Evolutionary conservation across 768 basidiomycete species (phyloP), one percentile per base, ranked within the genome.

Genomic region (Fibroporia radiculosa): DNA sequence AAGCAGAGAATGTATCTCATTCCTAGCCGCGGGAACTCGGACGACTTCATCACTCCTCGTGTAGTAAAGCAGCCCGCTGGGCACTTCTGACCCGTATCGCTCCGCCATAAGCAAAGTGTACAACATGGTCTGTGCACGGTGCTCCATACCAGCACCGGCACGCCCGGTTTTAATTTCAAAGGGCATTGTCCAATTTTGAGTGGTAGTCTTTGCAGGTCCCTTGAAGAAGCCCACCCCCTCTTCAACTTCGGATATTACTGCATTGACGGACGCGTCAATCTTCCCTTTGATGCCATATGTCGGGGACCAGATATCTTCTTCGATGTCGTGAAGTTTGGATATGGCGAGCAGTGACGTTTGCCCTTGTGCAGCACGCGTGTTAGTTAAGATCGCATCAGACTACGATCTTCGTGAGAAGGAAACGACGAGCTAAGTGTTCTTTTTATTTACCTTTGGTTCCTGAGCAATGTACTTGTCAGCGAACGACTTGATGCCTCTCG

Each of bases 241-340:
- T 24, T 60, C 59, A 12, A 48, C 28, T 48, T 57, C 68, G 6
- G 72, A 62, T 34, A 92, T 72, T 25, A 79, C 61, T 0, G 78
- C 78, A 49, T 87, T 72, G 2, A 97, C 79, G 1, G 85, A 91
- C 1, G 87, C 95, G 54, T 99, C 96, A 18, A 98, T 68, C 64
- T 98, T 98, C 19, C 96, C 96, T 61, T 93, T 95, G 27, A 99
- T 69, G 1, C 96, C 96, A 55, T 89, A 95, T 2, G 79, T 84
- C 0, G 96, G 95, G 0, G 91, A 93, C 86, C 90, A 96, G 51
- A 99, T 95, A 52, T 97, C 93, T 59, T 99, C 96, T 67, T 99
- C 96, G 32, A 95, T 74, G 46, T 92, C 93, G 49, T 90, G 75
- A 4, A 96, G 64, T 23, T 81, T 69, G 4, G 77, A 68, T 38